Base-by-base conservation (phyloP, 345 rosid genomes). In the Microthlaspi erraticum region DNA sequence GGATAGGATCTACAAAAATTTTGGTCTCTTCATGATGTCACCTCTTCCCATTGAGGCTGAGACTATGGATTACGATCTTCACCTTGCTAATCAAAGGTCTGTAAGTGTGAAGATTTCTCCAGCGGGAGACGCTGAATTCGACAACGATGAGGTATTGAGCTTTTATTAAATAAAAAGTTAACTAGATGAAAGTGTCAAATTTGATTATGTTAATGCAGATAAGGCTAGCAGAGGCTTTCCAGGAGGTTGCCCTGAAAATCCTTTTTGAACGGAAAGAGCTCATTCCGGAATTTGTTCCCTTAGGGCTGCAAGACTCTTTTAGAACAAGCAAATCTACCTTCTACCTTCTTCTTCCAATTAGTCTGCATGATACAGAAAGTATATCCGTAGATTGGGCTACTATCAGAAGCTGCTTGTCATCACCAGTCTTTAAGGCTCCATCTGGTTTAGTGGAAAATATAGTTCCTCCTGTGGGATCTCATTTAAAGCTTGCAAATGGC, bases 331-430 rank as follows among this genome's bases (percentile, higher is more conserved):
- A 73, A n/a, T 78, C 86, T 18, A 83, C 87, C 43, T 86, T 82
- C 80, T 93, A 93, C 76, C 83, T 93, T 60, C 80, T 93, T 80
- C 97, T 93, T 73, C 98, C 98, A 8, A 69, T 88, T 68, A 61
- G 68, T 71, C 66, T 77, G 46, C 50, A 55, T 44, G 74, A 71
- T 60, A 26, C 46, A 45, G 83, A 59, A 76, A 60, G 72, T 41
- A 53, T 87, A 72, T 63, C 37, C 10, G 81, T 90, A 14, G 93
- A 93, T 62, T 87, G 98, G 98, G 65, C 51, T 54, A 75, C 81
- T 66, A 53, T 90, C 60, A 77, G 77, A 63, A 84, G 82, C 76
- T 93, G 97, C 77, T 79, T 93, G 72, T 80, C 86, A 44, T 93
- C 98, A 79, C 88, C 98, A 66, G 67, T 90, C 54, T 91, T 90